phyloP scores from a whole-genome alignment of 805 yeast genomes.

The Candida argentea region DNA sequence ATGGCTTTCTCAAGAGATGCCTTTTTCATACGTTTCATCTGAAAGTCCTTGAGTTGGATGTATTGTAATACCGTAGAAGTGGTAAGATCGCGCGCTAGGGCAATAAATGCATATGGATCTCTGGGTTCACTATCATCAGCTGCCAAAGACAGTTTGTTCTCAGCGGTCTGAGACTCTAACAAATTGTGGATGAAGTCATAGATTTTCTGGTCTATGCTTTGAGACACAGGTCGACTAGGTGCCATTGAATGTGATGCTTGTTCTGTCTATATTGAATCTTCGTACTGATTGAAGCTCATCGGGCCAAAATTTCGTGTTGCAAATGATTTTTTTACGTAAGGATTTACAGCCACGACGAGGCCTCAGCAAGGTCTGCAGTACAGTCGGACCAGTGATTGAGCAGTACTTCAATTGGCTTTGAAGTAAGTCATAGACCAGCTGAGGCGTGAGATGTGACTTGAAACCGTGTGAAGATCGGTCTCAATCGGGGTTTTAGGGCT shows the following conservation, averaged over 20 bases:
- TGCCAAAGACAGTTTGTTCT: conserved; percentile 38
- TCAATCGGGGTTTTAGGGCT: too few relatives aligned
- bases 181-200: conserved; percentile 44
- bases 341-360: too few relatives aligned
- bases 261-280: too few relatives aligned
- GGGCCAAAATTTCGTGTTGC: too few relatives aligned
- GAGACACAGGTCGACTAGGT: conserved; percentile 6
- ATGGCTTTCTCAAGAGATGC: conserved; percentile 53
- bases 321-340: too few relatives aligned
- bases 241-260: conserved; percentile 2
- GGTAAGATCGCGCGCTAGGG: conserved; percentile 52
- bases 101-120: conserved; percentile 35
- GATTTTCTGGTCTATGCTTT: conserved; percentile 43
- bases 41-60: conserved; percentile 55
- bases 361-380: too few relatives aligned
- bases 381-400: too few relatives aligned
- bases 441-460: too few relatives aligned
- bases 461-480: too few relatives aligned
- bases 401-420: too few relatives aligned
- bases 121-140: conserved; percentile 27
- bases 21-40: conserved; percentile 61
- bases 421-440: too few relatives aligned
- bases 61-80: conserved; percentile 43
- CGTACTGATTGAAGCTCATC: too few relatives aligned
- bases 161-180: conserved; percentile 44